Base-by-base conservation (phyloP, 2,329 filamentous ascomycete genomes). In the Alternaria sp. region DNA sequence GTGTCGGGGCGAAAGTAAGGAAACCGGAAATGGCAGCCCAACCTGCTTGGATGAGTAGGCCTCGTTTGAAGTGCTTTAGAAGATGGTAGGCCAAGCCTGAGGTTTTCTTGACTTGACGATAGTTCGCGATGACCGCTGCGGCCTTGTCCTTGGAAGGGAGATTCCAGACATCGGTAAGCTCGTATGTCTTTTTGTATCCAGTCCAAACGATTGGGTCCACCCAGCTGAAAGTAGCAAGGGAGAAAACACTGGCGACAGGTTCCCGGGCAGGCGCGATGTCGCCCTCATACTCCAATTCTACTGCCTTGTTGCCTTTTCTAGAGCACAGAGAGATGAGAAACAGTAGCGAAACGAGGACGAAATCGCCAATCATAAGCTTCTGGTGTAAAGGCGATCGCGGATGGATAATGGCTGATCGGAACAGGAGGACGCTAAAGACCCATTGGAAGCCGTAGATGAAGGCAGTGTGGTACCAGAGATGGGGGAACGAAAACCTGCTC, bases 381-480 rank as follows among this genome's bases (percentile, higher is more conserved):
- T 90, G 85, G 4, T 88, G 83, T 40, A 89, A 78, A 54, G 77
- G 80, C 8, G 91, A 92, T 51, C 83, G 84, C 0, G 92, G 90
- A 77, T 95, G 90, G 63, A 98, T 89, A 60, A 98, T 81, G 54
- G 87, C 90, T 3, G 94, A 97, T 59, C 95, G 92, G 82, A 98
- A 95, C 6, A 94, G 80, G 68, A 93, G 83, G 25, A 94, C 65
- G 9, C 85, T 85, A 72, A 94, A 89, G 5, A 95, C 73, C 93
- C 94, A 99, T 76, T 94, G 90, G 55, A 89, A 82, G 56, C 87
- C 86, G 79, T 99, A 99, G 55, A 99, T 88, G 64, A 86, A 81
- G 20, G 93, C 91, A 0, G 95, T 98, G 79, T 99, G 95, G 75
- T 94, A 94, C 95, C 95, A 99, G 9, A 98, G 82, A 60, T 86